Base-by-base conservation (phyloP, 371 early-diverging fungal genomes). In the Mortierella sp. region DNA sequence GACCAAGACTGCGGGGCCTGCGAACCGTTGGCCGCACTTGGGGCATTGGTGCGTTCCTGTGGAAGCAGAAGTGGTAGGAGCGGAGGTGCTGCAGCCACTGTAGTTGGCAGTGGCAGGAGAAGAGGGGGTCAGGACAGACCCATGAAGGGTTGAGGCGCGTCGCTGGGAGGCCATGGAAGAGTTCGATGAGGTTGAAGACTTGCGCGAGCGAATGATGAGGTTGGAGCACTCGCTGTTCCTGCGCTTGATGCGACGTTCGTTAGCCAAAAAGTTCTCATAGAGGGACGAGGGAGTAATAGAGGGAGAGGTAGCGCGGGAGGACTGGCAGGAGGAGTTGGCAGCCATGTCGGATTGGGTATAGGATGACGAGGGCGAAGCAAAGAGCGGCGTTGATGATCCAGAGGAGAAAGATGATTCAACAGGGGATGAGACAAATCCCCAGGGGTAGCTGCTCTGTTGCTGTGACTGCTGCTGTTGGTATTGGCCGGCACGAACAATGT, bases 1-100 rank as follows among this genome's bases (percentile, higher is more conserved):
- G 54, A 82, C 82, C 68, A 85, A 38, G 29, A 85, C 86, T 12
- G 86, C 86, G 10, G 82, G 86, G 0, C 86, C 86, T 10, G 86
- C 86, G 48, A 85, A 85, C 46, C 75, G 77, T 49, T 79, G 79
- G 32, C 68, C 75, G 38, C 86, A 85, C n/a, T 85, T 79, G 10
- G 82, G 86, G 75, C 86, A 85, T 24, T 81, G 79, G 32, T 85
- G 85, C 10, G 75, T 70, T n/a, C 78, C 72, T 14, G 81, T 75
- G 12, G 78, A 51, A 7, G 71, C 41, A 41, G 54, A 41, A 18
- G 54, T 35, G 24, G 73, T 2, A 11, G 82, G 71, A 49, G 78
- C 75, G 12, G 78, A 35, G 7, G 75, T 41, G 41, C 75, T 73
- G 74, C 46, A 63, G 16, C 49, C 44, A 21, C 21, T 18, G 43